Percentiles rank a stretch among this genome's conserved stretches.
phyloP scores from a whole-genome alignment of 768 basidiomycete species.

The Panaeolus cyanescens region DNA sequence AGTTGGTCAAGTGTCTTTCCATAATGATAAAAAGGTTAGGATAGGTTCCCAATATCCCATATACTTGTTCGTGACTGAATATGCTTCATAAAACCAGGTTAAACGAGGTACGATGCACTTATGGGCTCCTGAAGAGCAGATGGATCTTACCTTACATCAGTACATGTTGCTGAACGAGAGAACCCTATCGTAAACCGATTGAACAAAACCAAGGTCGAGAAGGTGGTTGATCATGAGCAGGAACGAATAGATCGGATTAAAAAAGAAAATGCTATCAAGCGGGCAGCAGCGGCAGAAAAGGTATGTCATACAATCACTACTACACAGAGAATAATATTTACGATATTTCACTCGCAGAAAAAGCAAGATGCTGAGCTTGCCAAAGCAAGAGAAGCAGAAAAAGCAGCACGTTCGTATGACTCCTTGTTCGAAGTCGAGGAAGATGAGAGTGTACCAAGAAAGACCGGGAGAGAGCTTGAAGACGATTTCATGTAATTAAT shows the following conservation, averaged over 20 bases:
- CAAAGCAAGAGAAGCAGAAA: slow-evolving; percentile 79
- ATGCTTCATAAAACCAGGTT: slow-evolving; percentile 48
- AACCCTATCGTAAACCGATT: slow-evolving; percentile 90
- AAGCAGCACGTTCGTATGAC: slow-evolving; percentile 87
- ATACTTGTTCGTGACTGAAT: too few relatives aligned
- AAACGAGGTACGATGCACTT: slow-evolving; percentile 60
- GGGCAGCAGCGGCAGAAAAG: slow-evolving; percentile 65
- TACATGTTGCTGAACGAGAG: slow-evolving; percentile 78
- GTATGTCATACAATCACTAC: slow-evolving; percentile 36
- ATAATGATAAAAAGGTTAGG: slow-evolving; percentile 89
- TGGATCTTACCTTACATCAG: slow-evolving; percentile 35
- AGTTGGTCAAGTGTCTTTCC: slow-evolving; percentile 94
- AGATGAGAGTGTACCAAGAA: slow-evolving; percentile 51
- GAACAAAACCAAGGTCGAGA: slow-evolving; percentile 90
- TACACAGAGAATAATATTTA: background rate
- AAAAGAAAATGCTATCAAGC: slow-evolving; percentile 64
- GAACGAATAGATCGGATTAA: slow-evolving; percentile 84
- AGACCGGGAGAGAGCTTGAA: slow-evolving; percentile 75
- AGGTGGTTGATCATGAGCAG: slow-evolving; percentile 87
- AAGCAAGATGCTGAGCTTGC: slow-evolving; percentile 79
- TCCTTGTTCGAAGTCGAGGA: slow-evolving; percentile 68
- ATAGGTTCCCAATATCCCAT: too few relatives aligned
- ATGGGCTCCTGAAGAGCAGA: background rate
- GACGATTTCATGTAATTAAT: slow-evolving; percentile 82
- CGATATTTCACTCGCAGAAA: slow-evolving; percentile 46